Base-by-base conservation (phyloP, 75 land plant species). In the Pinus albicaulis region DNA sequence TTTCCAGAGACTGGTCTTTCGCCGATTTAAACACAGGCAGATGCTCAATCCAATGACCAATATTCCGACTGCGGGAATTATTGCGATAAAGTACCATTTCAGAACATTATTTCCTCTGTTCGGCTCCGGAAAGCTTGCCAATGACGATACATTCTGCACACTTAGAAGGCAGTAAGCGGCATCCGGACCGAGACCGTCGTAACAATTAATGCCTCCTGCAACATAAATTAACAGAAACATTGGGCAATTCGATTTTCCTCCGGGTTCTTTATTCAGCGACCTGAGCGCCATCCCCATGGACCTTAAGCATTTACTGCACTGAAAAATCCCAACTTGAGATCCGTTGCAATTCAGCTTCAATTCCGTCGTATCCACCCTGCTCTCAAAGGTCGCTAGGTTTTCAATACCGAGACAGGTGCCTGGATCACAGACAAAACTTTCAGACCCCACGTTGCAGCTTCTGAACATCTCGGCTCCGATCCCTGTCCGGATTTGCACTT, bases 91-190 rank as follows among this genome's bases (percentile, higher is more conserved):
- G 11, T 44, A 44, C 52, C 52, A 44, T 41, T 68, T 68, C 48
- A 22, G 41, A 19, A 7, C 7, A 6, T 41, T 15, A 44, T 13
- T 68, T 13, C 71, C 44, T 68, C 6, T 1, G 8, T 17, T 68
- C 48, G 19, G 8, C n/a, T 38, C 55, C 17, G 0, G 31, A 23
- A 16, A 3, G 57, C 20, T n/a, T 53, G 19, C 17, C 20, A 55
- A 4, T 0, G 41, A 16, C 57, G 74, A 4, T 23, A 72, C n/a
- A 14, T 72, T 26, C 19, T 24, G 74, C 13, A 48, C 74, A 57
- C 74, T 72, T 31, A 72, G 25, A 17, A 72, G 6, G 53, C 74
- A 72, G 10, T 52, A 72, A 53, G 57, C 57, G 14, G 31, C 74
- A 26, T 52, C 57, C 6, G 74, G 56, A 12, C 74, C 74, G 3